phyloP scores from a whole-genome alignment of 2,329 filamentous ascomycete genomes.

The Aspergillus spinulosporus region DNA sequence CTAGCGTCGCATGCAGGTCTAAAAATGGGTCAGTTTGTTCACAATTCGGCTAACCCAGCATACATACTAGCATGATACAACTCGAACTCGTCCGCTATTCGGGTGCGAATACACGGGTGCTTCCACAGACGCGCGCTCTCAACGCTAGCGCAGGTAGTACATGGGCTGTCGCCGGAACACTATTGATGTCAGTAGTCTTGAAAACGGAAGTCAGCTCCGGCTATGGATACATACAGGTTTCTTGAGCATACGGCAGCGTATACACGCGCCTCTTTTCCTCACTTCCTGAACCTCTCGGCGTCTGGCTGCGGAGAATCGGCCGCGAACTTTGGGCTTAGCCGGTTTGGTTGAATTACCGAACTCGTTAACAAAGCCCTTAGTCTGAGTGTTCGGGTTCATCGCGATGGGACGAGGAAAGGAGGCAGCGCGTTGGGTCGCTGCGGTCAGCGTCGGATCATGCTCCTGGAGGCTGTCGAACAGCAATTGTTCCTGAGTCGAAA shows the following conservation, averaged over 20 bases:
- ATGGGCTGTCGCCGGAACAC: constrained; percentile 62
- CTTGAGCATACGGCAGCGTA: constrained; percentile 65
- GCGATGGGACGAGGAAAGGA: constrained; percentile 45
- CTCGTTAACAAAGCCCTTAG: constrained; percentile 44
- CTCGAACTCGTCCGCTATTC: constrained; percentile 59
- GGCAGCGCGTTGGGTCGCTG: constrained; percentile 41
- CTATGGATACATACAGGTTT: constrained; percentile 49
- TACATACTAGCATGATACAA: constrained; percentile 55
- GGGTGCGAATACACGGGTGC: constrained; percentile 58
- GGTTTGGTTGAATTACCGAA: constrained; percentile 43
- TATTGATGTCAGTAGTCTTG: constrained; percentile 21
- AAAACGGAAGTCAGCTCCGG: background rate
- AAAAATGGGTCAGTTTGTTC: constrained; percentile 22
- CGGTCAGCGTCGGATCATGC: constrained; percentile 41
- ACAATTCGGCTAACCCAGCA: background rate
- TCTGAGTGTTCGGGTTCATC: constrained; percentile 43
- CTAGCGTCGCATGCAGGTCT: constrained; percentile 54
- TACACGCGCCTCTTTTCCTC: constrained; percentile 61
- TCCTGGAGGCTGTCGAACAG: constrained; percentile 43
- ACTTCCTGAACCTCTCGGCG: constrained; percentile 61
- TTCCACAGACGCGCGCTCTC: constrained; percentile 64
- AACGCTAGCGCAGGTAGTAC: constrained; percentile 59
- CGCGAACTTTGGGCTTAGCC: constrained; percentile 52
- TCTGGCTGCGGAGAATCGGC: constrained; percentile 57
- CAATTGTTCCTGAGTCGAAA: constrained; percentile 42